Evolutionary conservation across 768 basidiomycete species (phyloP).

Genomic region (Suillus subaureus): DNA sequence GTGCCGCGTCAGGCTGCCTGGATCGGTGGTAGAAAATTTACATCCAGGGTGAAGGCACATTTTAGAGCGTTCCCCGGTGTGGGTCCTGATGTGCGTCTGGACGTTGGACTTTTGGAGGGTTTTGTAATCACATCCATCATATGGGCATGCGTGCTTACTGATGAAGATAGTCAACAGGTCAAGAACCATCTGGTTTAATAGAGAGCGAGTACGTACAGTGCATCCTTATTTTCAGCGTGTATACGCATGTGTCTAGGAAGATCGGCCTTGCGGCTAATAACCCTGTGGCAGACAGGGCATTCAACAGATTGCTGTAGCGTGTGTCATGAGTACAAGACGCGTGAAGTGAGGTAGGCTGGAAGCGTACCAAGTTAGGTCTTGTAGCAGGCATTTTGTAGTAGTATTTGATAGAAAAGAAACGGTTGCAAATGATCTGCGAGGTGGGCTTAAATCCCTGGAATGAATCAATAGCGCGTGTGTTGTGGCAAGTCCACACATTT

Average conservation of each 20-base stretch:
- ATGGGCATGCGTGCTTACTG: slow-evolving; percentile 29
- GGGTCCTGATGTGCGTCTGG: slow-evolving; percentile 27
- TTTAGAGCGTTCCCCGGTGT: slow-evolving; percentile 17
- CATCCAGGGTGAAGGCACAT: slow-evolving; percentile 23
- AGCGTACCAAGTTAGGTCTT: slow-evolving; percentile 12
- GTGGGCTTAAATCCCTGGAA: background rate
- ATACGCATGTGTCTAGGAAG: slow-evolving; percentile 29
- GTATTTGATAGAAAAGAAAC: background rate
- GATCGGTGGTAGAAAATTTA: slow-evolving; percentile 17
- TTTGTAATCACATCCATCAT: slow-evolving; percentile 20
- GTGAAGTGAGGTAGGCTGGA: background rate
- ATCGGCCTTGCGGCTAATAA: slow-evolving; percentile 28
- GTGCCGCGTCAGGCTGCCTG: slow-evolving; percentile 26
- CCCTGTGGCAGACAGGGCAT: slow-evolving; percentile 20
- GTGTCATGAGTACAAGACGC: background rate
- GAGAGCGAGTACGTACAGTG: slow-evolving; percentile 19
- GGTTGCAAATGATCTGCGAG: background rate
- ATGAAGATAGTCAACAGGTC: slow-evolving; percentile 7
- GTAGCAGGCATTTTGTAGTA: slow-evolving; percentile 13
- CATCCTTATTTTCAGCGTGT: slow-evolving; percentile 26
- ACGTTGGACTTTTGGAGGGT: slow-evolving; percentile 33
- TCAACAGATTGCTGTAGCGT: slow-evolving; percentile 9
- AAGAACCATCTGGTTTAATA: background rate
- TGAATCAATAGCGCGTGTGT: slow-evolving; percentile 5
- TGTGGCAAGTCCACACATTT: slow-evolving; percentile 9